These are phyloP conservation scores for Dactylellina drechsleri DNA, from an alignment of 2,329 filamentous ascomycete species.

Conservation along the genomic window DNA sequence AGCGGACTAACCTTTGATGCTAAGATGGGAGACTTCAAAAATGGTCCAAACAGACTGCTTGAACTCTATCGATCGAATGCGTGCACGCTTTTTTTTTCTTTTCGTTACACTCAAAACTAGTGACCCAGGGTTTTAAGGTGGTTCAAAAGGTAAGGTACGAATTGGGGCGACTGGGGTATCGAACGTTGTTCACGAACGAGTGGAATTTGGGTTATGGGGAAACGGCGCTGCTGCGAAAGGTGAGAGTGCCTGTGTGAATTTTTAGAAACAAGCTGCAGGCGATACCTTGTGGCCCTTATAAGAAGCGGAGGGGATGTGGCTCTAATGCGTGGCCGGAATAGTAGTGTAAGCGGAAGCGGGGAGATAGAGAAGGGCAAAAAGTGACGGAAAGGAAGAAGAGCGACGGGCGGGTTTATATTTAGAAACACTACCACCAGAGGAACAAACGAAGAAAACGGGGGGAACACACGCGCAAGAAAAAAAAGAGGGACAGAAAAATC, in stretches of 20 bases:
- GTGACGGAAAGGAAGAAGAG: slow-evolving; percentile 32
- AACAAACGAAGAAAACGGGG: slow-evolving; percentile 17
- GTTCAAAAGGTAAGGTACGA: slow-evolving; percentile 51
- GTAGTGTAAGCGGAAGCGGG: slow-evolving; percentile 54
- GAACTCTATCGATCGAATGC: slow-evolving; percentile 48
- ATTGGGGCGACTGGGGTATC: slow-evolving; percentile 30
- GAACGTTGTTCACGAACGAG: slow-evolving; percentile 49
- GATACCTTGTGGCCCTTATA: slow-evolving; percentile 53
- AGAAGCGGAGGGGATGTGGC: slow-evolving; percentile 36
- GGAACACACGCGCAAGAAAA: slow-evolving; percentile 35
- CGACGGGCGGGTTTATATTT: slow-evolving; percentile 55
- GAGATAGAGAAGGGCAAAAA: slow-evolving; percentile 42
- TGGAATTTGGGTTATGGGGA: slow-evolving; percentile 49
- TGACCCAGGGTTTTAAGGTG: slow-evolving; percentile 44
- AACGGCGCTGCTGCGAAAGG: slow-evolving; percentile 45
- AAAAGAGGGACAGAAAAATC: slow-evolving; percentile 22
- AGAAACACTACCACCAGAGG: slow-evolving; percentile 41
- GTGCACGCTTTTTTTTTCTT: slow-evolving; percentile 20
- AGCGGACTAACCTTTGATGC: slow-evolving; percentile 46
- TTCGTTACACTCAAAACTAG: slow-evolving; percentile 45
- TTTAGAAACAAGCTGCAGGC: slow-evolving; percentile 55
- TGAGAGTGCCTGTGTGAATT: slow-evolving; percentile 55
- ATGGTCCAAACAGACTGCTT: slow-evolving; percentile 11
- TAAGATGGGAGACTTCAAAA: slow-evolving; percentile 1
- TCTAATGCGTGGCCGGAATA: slow-evolving; percentile 45